These are phyloP conservation scores for Pseudonitzschia delicatissima DNA, from an alignment of 108 stramenopile genomes.

Conservation along the genomic window DNA sequence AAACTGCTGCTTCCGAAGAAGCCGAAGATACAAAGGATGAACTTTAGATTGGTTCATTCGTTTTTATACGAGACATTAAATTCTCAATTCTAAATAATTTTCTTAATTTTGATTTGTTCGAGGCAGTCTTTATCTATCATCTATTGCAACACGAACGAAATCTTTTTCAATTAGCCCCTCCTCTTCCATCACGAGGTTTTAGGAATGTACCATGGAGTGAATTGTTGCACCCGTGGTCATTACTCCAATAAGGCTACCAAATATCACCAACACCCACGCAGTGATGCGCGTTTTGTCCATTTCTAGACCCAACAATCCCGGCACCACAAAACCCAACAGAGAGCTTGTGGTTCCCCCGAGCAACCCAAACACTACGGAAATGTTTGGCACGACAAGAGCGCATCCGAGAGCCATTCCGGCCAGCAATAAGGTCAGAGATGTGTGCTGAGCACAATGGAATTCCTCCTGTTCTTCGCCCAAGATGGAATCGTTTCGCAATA, in stretches of 20 bases:
- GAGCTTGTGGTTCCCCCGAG: conserved; percentile 72
- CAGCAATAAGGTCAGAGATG: conserved; percentile 31
- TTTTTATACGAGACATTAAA: too few species aligned
- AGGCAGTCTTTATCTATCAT: too few species aligned
- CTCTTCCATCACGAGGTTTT: too few species aligned
- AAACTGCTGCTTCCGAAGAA: background rate
- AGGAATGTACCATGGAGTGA: conserved; percentile 30
- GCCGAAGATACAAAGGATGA: too few species aligned
- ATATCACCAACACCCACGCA: conserved; percentile 49
- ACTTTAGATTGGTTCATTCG: too few species aligned
- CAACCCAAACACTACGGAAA: conserved; percentile 73
- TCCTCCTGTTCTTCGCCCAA: conserved; percentile 21
- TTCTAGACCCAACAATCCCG: conserved; percentile 56
- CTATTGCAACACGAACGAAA: too few species aligned
- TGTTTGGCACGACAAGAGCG: conserved; percentile 66
- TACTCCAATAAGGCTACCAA: conserved; percentile 54
- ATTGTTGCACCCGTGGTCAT: conserved; percentile 69
- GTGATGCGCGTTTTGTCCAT: conserved; percentile 19
- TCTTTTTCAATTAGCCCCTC: too few species aligned
- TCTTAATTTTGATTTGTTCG: too few species aligned
- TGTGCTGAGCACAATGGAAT: conserved; percentile 24
- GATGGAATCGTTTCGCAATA: background rate
- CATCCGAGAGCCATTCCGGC: conserved; percentile 58
- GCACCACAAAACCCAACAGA: conserved; percentile 69
- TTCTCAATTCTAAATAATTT: too few species aligned